Base-by-base conservation (phyloP, 306 rosid genomes). In the Dryas drummondii region DNA sequence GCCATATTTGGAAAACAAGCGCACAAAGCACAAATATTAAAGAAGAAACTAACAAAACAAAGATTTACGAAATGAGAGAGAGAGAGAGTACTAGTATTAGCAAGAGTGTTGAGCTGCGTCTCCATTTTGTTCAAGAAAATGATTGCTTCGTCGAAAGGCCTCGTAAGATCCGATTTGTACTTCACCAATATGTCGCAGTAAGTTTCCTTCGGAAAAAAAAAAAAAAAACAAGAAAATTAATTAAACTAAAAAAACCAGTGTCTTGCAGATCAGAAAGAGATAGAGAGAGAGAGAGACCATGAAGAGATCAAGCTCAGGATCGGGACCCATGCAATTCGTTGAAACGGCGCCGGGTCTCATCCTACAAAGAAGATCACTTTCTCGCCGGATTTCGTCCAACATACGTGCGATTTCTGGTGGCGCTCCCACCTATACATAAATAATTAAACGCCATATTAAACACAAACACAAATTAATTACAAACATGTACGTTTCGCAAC, bases 221-320 rank as follows among this genome's bases (percentile, higher is more conserved):
- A n/a, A 26, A 45, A 15, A 49, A n/a, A 15, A 11, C 2, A 26
- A 57, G 13, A 17, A 37, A 49, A 3, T 47, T 16, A 50, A 0
- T 1, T 27, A 15, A 16, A 42, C 42, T 32, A 22, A 16, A 42
- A 52, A 64, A 63, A 7, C 5, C 19, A 6, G 15, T 65, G 7
- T 6, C 37, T 14, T 22, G 41, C 13, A 26, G 70, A 10, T 53
- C 42, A 6, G 65, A 16, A 60, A 64, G 6, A 42, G 14, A 62
- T 6, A 37, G 17, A 71, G 42, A 54, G 27, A 70, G 45, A 65
- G 59, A 75, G 49, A 77, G 47, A 91, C 97, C 97, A 92, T 92
- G 87, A 92, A 92, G 4, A 71, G 71, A 61, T 92, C 93, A 48
- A 92, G 97, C 71, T 92, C 97, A 27, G 89, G 96, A 86, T 92